Evolutionary conservation across 495 filamentous ascomycete species (phyloP), one percentile per base, ranked within the genome.

Genomic region (Xylaria curta): DNA sequence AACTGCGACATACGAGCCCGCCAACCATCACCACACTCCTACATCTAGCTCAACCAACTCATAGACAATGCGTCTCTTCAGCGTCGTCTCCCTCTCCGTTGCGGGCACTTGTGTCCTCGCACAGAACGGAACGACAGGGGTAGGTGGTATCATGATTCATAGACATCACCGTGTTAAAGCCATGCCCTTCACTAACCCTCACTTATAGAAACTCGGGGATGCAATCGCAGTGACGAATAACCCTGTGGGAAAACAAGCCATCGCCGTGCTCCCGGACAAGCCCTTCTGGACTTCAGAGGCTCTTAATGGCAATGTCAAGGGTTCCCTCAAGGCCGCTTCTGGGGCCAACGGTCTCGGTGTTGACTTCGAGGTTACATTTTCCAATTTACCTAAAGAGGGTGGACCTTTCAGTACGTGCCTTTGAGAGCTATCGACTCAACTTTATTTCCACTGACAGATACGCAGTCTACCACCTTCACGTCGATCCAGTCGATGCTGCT

Each of bases 381-480:
- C 75, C 61, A 92, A 92, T 70, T 83, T 97, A 44, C 93, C 93
- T 68, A 79, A 82, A 17, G 81, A 79, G 42, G 88, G 86, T 40
- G 91, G 91, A 5, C 91, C 93, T 6, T 94, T 94, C 84, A 74
- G 91, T 94, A 87, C 75, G 91, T 88, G 38, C 1, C 24, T 10
- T 12, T 56, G 19, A 60, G 31, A 46, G 58, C 26, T 60, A 26
- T 24, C 40, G 26, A 53, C 24, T 56, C 24, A 49, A 40, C 28
- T 26, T 31, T 46, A 21, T 38, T 10, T 60, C 51, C 38, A 63
- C 70, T 73, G 47, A 78, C 63, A 51, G 8, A 24, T 36, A 26
- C n/a, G 26, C 71, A 95, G 93, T 85, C 38, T 97, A 97, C 84
- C 94, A 97, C 74, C 86, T 97, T 76, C 93, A 97, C 83, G 88